Evolutionary conservation across 1,284 basidiomycete species (phyloP).

Genomic region (Sanguinoderma infundibulare): DNA sequence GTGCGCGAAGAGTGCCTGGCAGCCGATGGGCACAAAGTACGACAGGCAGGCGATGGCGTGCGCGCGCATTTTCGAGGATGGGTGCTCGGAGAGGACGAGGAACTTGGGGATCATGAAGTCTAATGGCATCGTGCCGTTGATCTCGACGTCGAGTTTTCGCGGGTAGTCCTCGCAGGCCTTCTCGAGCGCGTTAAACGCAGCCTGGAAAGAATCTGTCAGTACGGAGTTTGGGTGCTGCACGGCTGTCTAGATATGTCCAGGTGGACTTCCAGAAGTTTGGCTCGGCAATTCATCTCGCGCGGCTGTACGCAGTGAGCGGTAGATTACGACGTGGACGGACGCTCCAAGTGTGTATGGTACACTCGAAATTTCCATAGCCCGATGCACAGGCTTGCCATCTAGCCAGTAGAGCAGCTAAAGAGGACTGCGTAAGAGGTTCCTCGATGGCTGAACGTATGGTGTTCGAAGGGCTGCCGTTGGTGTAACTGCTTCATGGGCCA

Average conservation of each 20-base stretch:
- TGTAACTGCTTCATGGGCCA: too few relatives aligned
- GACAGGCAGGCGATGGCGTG: constrained; percentile 95
- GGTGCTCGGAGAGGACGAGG: constrained; percentile 84
- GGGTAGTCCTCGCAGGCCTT: constrained; percentile 98
- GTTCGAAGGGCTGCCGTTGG: background rate
- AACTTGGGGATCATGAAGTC: constrained; percentile 98
- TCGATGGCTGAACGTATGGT: background rate
- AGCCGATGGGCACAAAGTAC: constrained; percentile 88
- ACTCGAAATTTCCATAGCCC: too few relatives aligned
- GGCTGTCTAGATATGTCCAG: constrained; percentile 5
- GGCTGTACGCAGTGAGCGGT: too few relatives aligned
- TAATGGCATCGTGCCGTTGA: constrained; percentile 85
- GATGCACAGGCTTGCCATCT: too few relatives aligned
- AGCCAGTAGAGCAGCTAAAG: too few relatives aligned
- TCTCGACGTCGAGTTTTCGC: constrained; percentile 91
- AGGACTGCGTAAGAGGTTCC: too few relatives aligned
- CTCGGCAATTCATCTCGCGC: background rate
- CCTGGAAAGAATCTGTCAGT: constrained; percentile 51
- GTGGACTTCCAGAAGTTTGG: background rate
- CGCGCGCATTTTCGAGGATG: constrained; percentile 86
- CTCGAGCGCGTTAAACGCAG: constrained; percentile 92
- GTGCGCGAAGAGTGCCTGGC: constrained; percentile 85
- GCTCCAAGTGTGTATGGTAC: too few relatives aligned
- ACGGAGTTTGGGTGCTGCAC: constrained; percentile 19
- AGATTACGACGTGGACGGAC: too few relatives aligned